Base-by-base conservation (phyloP, 2,329 filamentous ascomycete species). In the Penicillium sp. region DNA sequence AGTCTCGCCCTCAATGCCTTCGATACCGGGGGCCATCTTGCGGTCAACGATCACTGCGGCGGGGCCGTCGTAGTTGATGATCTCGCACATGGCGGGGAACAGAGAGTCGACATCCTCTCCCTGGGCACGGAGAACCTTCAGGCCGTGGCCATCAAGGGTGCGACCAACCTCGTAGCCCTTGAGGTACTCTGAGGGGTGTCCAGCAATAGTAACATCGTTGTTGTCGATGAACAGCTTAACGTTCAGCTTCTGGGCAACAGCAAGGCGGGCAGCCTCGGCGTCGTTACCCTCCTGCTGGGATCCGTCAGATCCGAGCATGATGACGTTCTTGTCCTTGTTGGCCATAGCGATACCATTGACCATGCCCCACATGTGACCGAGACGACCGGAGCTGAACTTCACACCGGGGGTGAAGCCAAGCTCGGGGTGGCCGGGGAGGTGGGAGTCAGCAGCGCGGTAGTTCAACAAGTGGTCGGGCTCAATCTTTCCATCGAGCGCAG, bases 251-350 rank as follows among this genome's bases (percentile, higher is more conserved):
- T 67, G 62, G 14, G 71, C 71, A 2, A 75, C 72, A 1, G 73
- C 72, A 54, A 75, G 62, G 2, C 73, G 67, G 1, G 73, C 73
- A 8, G 73, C 72, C 55, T 75, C 73, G n/a, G 71, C 72, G 34
- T 75, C 72, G 34, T 75, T 72, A 55, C 73, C 73, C 64, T 75
- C 73, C 54, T 75, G 72, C 55, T 75, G 72, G n/a, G 72, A 73
- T 14, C 73, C 73, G 55, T 75, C 73, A 0, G 73, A 75, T 21
- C 73, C 73, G 32, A 75, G 56, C 50, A 75, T 46, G 16, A 75
- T 58, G 13, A 75, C 60, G 8, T 67, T 69, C 63, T 75, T 75
- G 13, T 69, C 67, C 38, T 63, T 60, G 60, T 74, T 68, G 16
- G 71, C 71, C 68, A 75, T 67, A 32, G 68, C 60, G 21, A 75